Evolutionary conservation across 352 stramenopile species (phyloP).

Genomic region (Elongisporangium senticosum): DNA sequence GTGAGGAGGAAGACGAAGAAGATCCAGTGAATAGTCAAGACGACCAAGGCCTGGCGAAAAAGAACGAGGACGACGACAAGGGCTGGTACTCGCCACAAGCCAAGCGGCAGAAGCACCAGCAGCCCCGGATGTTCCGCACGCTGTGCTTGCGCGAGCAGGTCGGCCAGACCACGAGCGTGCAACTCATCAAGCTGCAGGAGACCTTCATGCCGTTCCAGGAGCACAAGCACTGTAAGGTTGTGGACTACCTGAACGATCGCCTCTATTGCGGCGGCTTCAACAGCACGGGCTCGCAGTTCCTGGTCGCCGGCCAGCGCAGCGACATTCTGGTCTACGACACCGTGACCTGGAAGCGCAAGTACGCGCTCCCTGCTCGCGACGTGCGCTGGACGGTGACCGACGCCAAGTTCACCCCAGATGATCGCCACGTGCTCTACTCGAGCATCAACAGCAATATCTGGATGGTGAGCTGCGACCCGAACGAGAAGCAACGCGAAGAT

Average conservation of each 20-base stretch:
- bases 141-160: conserved; percentile 66
- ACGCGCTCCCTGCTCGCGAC: conserved; percentile 53
- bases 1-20: conserved; percentile 14
- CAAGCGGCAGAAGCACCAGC: conserved; percentile 7
- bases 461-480: conserved; percentile 66
- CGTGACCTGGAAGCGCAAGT: conserved; percentile 48
- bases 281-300: conserved; percentile 55
- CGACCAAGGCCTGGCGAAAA: background rate
- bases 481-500: conserved; percentile 39
- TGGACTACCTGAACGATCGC: conserved; percentile 61
- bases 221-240: conserved; percentile 67
- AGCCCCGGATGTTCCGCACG: conserved; percentile 44
- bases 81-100: background rate
- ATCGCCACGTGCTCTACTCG: conserved; percentile 69
- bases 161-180: conserved; percentile 47
- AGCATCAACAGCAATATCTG: conserved; percentile 80
- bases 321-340: conserved; percentile 78
- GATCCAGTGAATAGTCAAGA: background rate
- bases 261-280: conserved; percentile 83
- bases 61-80: background rate
- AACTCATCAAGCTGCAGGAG: conserved; percentile 70
- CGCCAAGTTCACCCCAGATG: conserved; percentile 75
- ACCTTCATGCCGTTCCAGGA: conserved; percentile 78
- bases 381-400: conserved; percentile 82
- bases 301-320: conserved; percentile 58